These are phyloP conservation scores for Malassezia pachydermatis DNA, from an alignment of 1,284 basidiomycete genomes.

Conservation along the genomic window DNA sequence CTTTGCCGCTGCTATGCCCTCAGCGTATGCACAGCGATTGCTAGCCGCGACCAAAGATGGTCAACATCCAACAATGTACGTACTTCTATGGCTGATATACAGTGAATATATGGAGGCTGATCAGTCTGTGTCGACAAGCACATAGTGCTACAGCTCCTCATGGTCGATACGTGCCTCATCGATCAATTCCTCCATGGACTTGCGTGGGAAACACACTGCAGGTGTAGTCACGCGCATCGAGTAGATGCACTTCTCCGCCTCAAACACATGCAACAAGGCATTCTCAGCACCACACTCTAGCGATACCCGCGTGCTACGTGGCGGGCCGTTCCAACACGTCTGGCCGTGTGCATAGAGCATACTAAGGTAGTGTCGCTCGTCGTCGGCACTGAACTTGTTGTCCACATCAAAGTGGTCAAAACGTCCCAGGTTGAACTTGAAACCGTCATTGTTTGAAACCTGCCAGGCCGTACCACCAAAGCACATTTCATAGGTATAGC, in stretches of 20 bases:
- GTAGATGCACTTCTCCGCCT: slow-evolving; percentile 93
- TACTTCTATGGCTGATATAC: not conserved
- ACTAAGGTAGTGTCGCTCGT: slow-evolving; percentile 62
- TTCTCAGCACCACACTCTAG: slow-evolving; percentile 79
- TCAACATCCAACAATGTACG: slow-evolving; percentile 10
- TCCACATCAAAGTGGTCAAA: slow-evolving; percentile 68
- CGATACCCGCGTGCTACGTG: slow-evolving; percentile 68
- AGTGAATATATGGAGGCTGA: slow-evolving; percentile 14
- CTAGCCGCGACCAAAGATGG: not conserved
- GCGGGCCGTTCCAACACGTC: slow-evolving; percentile 92
- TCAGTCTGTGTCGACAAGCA: not conserved
- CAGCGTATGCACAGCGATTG: not conserved
- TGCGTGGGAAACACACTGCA: slow-evolving; percentile 60
- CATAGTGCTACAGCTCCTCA: slow-evolving; percentile 9
- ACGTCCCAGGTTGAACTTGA: slow-evolving; percentile 72
- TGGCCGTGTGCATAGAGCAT: slow-evolving; percentile 62
- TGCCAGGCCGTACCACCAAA: slow-evolving; percentile 79
- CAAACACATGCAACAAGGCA: slow-evolving; percentile 65
- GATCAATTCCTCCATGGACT: not conserved
- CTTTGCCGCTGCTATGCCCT: slow-evolving; percentile 12
- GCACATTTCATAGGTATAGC: slow-evolving; percentile 97
- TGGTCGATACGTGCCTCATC: slow-evolving; percentile 3
- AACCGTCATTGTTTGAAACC: slow-evolving; percentile 72
- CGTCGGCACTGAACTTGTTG: slow-evolving; percentile 57
- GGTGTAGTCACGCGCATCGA: slow-evolving; percentile 76